These are phyloP conservation scores for Botrytis deweyae DNA, from an alignment of 2,329 filamentous ascomycete species.

Conservation along the genomic window DNA sequence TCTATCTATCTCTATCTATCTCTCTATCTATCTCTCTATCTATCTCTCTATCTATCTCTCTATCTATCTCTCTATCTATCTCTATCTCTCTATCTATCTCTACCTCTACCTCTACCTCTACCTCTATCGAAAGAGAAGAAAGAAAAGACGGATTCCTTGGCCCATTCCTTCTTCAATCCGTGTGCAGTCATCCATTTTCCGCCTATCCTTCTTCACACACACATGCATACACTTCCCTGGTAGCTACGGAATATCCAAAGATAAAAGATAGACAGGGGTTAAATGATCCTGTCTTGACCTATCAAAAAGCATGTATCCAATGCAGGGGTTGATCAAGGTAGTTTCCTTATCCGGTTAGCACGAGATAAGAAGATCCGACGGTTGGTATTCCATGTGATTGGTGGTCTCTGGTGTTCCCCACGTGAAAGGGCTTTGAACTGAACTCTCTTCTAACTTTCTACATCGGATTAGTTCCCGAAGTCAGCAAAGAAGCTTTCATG, in stretches of 20 bases:
- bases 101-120: background rate
- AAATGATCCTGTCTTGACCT: background rate
- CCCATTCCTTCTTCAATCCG: background rate
- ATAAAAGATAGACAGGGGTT: background rate
- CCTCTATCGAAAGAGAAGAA: background rate
- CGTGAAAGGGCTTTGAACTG: background rate
- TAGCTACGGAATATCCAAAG: background rate
- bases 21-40: no score
- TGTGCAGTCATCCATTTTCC: background rate
- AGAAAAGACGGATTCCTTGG: background rate
- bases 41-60: no score
- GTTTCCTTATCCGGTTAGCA: background rate
- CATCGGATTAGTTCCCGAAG: background rate
- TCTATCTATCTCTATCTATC: background rate
- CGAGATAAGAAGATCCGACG: constrained; percentile 6
- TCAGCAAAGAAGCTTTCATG: background rate
- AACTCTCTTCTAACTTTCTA: no score
- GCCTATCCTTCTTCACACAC: background rate
- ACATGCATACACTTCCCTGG: background rate
- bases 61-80: no score
- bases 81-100: no score
- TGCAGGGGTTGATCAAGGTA: background rate
- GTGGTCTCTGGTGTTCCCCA: background rate
- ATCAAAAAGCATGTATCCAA: background rate
- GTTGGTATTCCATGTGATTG: background rate